Evolutionary conservation across 306 rosid genomes (phyloP), one percentile per base, ranked within the genome.

Genomic region (Carpinus viminea): DNA sequence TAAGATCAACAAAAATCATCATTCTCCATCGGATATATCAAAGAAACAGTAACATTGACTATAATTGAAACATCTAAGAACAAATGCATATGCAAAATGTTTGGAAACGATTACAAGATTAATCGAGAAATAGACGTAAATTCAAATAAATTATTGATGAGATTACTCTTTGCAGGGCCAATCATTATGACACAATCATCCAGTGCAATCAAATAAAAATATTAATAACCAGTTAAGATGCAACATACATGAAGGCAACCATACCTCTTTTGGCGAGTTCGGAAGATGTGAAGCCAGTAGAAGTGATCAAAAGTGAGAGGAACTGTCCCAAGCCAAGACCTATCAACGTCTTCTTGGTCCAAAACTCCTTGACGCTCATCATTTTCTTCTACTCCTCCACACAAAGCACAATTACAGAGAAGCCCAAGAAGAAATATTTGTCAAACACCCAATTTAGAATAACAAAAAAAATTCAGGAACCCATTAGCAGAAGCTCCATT

Each of bases 321-420:
- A 95, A 71, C 68, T 95, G 99, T n/a, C 99, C 99, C 88, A 95
- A 79, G 34, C 88, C 97, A n/a, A 95, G 93, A 45, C 97, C 94
- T 13, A 85, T 78, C 61, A 95, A n/a, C 1, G 93, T 91, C 59
- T 90, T 87, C 80, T 80, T 85, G n/a, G 90, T 87, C 74, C 87
- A 95, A 74, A 86, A 83, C 62, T 80, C 80, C 28, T 70, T 76
- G 12, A 76, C 84, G 57, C 2, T 59, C 48, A 28, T 16, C 91
- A 86, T 93, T 43, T 56, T 84, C 61, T 54, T 57, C 52, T 24
- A 45, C 31, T 70, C 47, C 15, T 13, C 68, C 24, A 60, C 55
- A 12, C 26, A 46, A 70, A 64, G 46, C 28, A 31, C 36, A 60
- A 57, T 11, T 38, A 56, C 74, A 15, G 59, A 68, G 56, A 4